Evolutionary conservation across 177 flowering plant genomes (phyloP).

Genomic region (Vitis hybrid): DNA sequence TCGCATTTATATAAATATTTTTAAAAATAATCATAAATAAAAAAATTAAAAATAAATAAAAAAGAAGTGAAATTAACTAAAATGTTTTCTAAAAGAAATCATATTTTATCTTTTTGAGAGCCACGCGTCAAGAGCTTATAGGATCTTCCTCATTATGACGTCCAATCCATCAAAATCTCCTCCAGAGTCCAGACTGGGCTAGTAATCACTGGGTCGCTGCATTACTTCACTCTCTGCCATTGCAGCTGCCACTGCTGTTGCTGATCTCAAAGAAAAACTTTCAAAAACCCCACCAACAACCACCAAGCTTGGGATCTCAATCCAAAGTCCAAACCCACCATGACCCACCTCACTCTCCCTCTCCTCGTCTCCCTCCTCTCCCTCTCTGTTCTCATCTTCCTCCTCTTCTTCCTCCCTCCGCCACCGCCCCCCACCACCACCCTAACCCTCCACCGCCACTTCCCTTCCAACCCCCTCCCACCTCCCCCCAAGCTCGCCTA

Average conservation of each 20-base stretch:
- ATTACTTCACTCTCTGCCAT: too few species aligned
- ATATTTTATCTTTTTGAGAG: too few species aligned
- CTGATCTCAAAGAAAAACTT: neutral
- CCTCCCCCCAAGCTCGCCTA: constrained; percentile 31
- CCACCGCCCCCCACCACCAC: neutral
- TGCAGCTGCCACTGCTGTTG: neutral
- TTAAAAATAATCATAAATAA: too few species aligned
- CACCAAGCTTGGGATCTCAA: neutral
- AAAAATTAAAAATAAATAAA: too few species aligned
- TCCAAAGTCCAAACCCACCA: neutral
- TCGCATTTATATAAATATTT: too few species aligned
- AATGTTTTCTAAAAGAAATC: too few species aligned
- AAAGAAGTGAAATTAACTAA: too few species aligned
- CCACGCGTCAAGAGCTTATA: too few species aligned
- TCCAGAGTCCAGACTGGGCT: too few species aligned
- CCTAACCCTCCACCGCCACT: neutral
- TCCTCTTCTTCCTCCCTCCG: neutral
- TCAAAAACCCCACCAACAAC: neutral
- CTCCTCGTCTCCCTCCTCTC: neutral
- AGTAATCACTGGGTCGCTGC: too few species aligned
- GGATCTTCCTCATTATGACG: too few species aligned
- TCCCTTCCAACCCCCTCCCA: neutral
- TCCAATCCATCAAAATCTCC: neutral
- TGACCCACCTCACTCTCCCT: neutral
- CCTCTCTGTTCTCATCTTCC: neutral